Evolutionary conservation across 768 basidiomycete genomes (phyloP).

Genomic region (Ramaria rubella): DNA sequence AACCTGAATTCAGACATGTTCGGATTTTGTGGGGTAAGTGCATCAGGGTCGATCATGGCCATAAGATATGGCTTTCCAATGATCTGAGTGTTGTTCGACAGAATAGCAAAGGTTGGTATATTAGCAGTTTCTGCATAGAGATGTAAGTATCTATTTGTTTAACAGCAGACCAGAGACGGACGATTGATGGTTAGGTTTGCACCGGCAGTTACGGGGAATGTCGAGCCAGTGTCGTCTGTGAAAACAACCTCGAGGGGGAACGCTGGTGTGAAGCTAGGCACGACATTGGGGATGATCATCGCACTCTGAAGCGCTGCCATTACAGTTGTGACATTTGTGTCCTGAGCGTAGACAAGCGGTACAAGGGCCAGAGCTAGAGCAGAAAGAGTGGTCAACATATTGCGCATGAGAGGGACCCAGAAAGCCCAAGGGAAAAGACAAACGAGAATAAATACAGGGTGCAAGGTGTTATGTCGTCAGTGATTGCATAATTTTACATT

Average conservation of each 20-base stretch:
- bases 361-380: not conserved
- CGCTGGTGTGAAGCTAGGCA: not conserved
- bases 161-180: not conserved
- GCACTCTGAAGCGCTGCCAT: not conserved
- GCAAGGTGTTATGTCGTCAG: not conserved
- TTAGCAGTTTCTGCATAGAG: not conserved
- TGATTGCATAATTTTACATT: not conserved
- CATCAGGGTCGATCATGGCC: slow-evolving; percentile 7
- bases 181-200: not conserved
- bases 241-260: not conserved
- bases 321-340: not conserved
- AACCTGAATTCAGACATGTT: not conserved
- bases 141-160: not conserved
- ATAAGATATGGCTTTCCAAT: slow-evolving; percentile 1
- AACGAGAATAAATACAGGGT: not conserved
- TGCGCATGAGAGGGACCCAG: not conserved
- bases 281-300: slow-evolving; percentile 1
- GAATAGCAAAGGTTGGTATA: slow-evolving; percentile 1
- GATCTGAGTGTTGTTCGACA: not conserved
- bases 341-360: not conserved
- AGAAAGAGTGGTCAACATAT: not conserved
- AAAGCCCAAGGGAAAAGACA: not conserved
- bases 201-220: not conserved
- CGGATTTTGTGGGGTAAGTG: not conserved
- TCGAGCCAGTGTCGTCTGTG: not conserved